Evolutionary conservation across 176 grass and related monocot species (phyloP).

Genomic region (Juncus inflexus): DNA sequence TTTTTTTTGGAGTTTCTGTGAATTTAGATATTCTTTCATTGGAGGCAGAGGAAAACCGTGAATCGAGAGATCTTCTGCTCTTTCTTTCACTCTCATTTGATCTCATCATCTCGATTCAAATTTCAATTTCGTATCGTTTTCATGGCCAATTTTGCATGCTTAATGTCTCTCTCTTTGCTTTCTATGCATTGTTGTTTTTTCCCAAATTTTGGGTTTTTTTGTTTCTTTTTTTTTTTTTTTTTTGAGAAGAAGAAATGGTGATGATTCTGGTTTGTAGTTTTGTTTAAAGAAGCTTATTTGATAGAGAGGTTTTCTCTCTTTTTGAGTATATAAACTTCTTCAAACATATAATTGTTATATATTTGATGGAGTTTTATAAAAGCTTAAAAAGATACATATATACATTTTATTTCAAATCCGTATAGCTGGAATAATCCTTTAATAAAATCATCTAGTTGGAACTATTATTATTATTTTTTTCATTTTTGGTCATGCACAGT

Average conservation of each 20-base stretch:
- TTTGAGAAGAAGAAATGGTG: background rate
- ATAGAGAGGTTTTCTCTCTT: too few relatives aligned
- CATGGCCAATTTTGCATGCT: background rate
- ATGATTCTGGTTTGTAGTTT: too few relatives aligned
- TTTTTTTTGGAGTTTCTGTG: background rate
- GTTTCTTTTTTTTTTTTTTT: background rate
- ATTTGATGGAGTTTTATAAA: too few relatives aligned
- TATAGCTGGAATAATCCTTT: too few relatives aligned
- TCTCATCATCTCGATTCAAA: conserved; percentile 5
- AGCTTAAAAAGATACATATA: too few relatives aligned
- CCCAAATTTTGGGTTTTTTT: background rate
- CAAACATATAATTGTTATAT: too few relatives aligned
- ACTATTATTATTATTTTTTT: too few relatives aligned
- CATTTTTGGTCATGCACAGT: too few relatives aligned
- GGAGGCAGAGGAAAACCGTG: background rate
- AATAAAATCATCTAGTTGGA: too few relatives aligned
- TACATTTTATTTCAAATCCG: too few relatives aligned
- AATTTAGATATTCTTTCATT: background rate
- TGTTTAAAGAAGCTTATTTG: too few relatives aligned
- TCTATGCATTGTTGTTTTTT: background rate
- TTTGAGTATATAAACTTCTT: too few relatives aligned
- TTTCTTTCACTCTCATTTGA: background rate
- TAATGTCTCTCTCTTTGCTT: background rate
- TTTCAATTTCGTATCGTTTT: conserved; percentile 14
- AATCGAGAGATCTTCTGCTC: background rate